Base-by-base conservation (phyloP, 352 stramenopile species). In the Phytophthora syringae region DNA sequence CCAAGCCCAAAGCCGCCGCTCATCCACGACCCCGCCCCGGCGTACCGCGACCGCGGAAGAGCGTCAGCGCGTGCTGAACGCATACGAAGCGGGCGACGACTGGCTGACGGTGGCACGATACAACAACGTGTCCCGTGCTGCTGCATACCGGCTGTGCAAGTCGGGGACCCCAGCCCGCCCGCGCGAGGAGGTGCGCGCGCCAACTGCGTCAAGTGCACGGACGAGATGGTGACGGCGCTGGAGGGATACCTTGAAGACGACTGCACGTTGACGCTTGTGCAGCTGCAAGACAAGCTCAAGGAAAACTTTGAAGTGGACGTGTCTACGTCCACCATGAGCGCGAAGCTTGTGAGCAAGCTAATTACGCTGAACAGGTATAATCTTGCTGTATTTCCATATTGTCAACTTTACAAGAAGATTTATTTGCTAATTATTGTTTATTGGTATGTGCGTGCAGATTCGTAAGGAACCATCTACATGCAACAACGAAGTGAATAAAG, bases 171-270 rank as follows among this genome's bases (percentile, higher is more conserved):
- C n/a, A n/a, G n/a, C n/a, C n/a, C n/a, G n/a, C n/a, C n/a, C n/a
- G 27, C 27, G 27, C 27, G 27, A 10, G 27, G 27, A 32, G 27
- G 27, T 32, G 27, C 27, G 5, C 27, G 28, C 5, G 28, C 27
- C 28, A 54, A 18, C 48, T 42, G 27, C 48, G 48, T 54, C n/a
- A 43, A 54, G 18, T 54, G 48, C 48, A 54, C 48, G 16, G 48
- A 54, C 30, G 48, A 25, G 18, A 54, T 52, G 45, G 45, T 52
- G 45, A n/a, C 27, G 45, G 25, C 27, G 45, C 25, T 52, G 45
- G 45, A 52, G 45, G 16, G 5, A 9, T 52, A 52, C 27, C 28
- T 52, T 1, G 45, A 52, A 21, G 45, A 40, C 12, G 45, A 52
- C 13, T 52, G 45, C 45, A 52, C 16, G n/a, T 52, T 52, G 45